Evolutionary conservation across 352 stramenopile species (phyloP), one percentile per base, ranked within the genome.

Genomic region (Hyphochytrium catenoides): DNA sequence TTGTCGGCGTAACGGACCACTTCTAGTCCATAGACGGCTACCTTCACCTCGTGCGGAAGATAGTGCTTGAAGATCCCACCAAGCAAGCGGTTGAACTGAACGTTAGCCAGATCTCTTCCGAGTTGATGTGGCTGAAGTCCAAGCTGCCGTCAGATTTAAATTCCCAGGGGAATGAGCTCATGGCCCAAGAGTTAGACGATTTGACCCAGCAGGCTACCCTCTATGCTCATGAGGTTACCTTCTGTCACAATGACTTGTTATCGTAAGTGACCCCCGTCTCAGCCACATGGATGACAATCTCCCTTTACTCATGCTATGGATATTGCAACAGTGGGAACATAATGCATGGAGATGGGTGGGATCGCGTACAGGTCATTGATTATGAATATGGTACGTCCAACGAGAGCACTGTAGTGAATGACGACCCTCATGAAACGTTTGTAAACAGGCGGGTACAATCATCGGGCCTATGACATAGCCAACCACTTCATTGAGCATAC

Each of bases 401-500:
- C 5, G 32, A 5, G 6, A 37, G 15, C 17, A 5, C 32, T 6
- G 3, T 37, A 17, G 31, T 25, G 16, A 15, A 30, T 30, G 12
- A 12, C 12, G 26, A 30, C 15, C 12, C 12, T 30, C 12, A 30
- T 20, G 15, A 20, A 37, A 17, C 31, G 5, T 5, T 31, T 20
- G 19, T 17, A 21, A 17, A 3, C 25, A 37, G 32, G 46, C 29
- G 73, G 66, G 27, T 90, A 78, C 59, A 93, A 92, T 55, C 87
- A 68, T 45, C 74, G 76, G 8, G 81, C 52, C 12, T 94, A 90
- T 44, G 81, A 94, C 57, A 79, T 93, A 48, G 79, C 71, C 34
- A 94, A 94, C 52, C 78, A 94, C 43, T 94, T 93, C 47, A 90
- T 69, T 43, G 74, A 93, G 56, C 74, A 90, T 55, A 86, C 72